A percentile compares a stretch with the other conserved stretches of the same genome.
These are phyloP conservation scores for Paecilomyces sp. DNA, from an alignment of 2,329 filamentous ascomycete genomes.

Conservation along the genomic window DNA sequence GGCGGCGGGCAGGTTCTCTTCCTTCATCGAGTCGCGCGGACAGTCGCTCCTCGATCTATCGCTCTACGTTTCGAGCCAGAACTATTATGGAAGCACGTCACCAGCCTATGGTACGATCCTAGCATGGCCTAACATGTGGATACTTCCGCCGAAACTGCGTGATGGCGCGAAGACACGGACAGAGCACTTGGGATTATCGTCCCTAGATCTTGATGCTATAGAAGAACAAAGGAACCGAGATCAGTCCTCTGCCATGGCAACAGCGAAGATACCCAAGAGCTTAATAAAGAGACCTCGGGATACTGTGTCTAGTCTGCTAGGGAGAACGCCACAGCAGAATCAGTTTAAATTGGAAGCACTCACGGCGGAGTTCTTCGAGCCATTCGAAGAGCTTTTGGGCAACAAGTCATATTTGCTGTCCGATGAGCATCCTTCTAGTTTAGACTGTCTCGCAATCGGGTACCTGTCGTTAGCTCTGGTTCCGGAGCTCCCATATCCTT, in stretches of 20 bases:
- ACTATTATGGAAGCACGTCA: conserved; percentile 71
- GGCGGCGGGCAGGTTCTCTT: conserved; percentile 36
- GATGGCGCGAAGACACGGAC: conserved; percentile 63
- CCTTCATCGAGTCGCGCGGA: conserved; percentile 69
- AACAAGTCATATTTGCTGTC: conserved; percentile 51
- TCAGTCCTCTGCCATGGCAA: conserved; percentile 30
- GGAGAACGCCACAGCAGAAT: conserved; percentile 60
- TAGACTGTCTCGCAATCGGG: conserved; percentile 76
- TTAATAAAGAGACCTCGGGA: conserved; percentile 50
- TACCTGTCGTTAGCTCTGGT: conserved; percentile 70
- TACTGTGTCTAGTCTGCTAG: conserved; percentile 56
- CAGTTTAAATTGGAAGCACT: conserved; percentile 71
- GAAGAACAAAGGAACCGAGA: conserved; percentile 33
- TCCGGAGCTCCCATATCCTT: conserved; percentile 54
- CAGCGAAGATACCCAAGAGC: conserved; percentile 37
- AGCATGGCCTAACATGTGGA: conserved; percentile 82
- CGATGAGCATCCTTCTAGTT: conserved; percentile 46
- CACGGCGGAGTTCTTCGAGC: conserved; percentile 62
- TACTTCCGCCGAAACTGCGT: conserved; percentile 67
- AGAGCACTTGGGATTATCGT: conserved; percentile 60
- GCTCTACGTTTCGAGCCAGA: conserved; percentile 82
- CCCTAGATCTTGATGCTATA: conserved; percentile 54
- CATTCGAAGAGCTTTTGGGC: conserved; percentile 58
- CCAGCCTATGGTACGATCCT: conserved; percentile 75
- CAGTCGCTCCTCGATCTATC: conserved; percentile 74